phyloP scores from a whole-genome alignment of 1,139 yeast genomes.

The Pichia sp. region DNA sequence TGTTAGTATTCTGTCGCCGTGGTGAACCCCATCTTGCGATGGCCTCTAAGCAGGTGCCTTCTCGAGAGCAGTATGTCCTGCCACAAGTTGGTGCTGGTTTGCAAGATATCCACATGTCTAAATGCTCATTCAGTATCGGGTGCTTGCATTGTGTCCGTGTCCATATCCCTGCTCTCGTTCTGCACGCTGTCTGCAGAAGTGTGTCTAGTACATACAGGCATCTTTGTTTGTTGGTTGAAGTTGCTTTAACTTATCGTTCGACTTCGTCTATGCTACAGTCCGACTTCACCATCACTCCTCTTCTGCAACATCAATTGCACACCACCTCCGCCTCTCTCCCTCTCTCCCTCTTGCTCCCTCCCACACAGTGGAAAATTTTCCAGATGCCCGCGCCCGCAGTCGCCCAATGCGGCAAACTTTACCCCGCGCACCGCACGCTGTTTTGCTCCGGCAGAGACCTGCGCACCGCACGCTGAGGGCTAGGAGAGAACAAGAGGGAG shows the following conservation, averaged over 20 bases:
- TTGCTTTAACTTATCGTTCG: background rate
- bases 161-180: background rate
- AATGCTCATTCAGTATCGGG: background rate
- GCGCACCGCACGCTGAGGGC: constrained; percentile 11
- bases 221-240: constrained; percentile 8
- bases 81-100: too few species aligned
- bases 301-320: background rate
- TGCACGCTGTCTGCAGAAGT: background rate
- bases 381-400: background rate
- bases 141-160: background rate
- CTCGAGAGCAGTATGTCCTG: background rate
- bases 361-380: constrained; percentile 1
- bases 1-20: background rate
- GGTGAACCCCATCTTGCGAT: background rate
- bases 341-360: background rate
- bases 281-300: background rate
- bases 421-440: background rate
- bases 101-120: too few species aligned
- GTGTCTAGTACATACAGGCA: constrained; percentile 20
- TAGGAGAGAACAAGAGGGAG: too few species aligned
- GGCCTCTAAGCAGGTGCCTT: background rate
- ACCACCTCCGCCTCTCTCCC: background rate
- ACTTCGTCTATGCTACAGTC: background rate
- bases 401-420: background rate
- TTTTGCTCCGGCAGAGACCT: background rate